These are phyloP conservation scores for Phytophthora citricola DNA, from an alignment of 352 stramenopile genomes.

Conservation along the genomic window DNA sequence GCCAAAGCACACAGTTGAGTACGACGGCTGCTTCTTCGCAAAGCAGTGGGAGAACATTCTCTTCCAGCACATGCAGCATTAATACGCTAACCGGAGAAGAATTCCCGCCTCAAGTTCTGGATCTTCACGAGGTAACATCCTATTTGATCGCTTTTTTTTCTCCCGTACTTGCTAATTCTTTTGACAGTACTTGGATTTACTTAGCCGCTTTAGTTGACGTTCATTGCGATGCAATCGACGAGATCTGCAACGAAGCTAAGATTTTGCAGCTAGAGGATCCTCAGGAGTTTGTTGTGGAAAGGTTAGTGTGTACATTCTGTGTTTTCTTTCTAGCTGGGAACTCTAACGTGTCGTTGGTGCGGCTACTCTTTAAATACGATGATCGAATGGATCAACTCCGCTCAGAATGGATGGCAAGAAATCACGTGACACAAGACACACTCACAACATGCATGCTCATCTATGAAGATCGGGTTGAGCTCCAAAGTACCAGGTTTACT, in stretches of 20 bases:
- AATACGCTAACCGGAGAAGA: slow-evolving; percentile 15
- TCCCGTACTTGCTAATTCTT: background rate
- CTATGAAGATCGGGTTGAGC: slow-evolving; percentile 14
- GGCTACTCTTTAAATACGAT: slow-evolving; percentile 12
- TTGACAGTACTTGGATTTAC: slow-evolving; percentile 18
- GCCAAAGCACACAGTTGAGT: background rate
- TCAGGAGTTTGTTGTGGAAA: slow-evolving; percentile 23
- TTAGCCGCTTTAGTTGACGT: slow-evolving; percentile 14
- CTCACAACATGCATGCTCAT: slow-evolving; percentile 28
- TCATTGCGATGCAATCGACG: slow-evolving; percentile 19
- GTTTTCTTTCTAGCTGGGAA: background rate
- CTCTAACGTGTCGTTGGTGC: background rate
- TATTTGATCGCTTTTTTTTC: background rate
- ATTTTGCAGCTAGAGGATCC: slow-evolving; percentile 8
- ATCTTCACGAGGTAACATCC: slow-evolving; percentile 14
- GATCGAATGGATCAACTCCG: slow-evolving; percentile 14
- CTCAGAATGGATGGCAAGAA: slow-evolving; percentile 14
- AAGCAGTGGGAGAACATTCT: slow-evolving; percentile 18
- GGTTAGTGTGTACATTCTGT: background rate
- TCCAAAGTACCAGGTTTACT: slow-evolving; percentile 9
- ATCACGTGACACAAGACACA: slow-evolving; percentile 24
- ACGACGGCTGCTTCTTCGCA: background rate
- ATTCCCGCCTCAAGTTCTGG: background rate
- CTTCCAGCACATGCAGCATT: slow-evolving; percentile 19
- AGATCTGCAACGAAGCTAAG: slow-evolving; percentile 23